These are phyloP conservation scores for Paraphaeosphaeria sporulosa DNA, from an alignment of 2,329 filamentous ascomycete genomes.

Conservation along the genomic window DNA sequence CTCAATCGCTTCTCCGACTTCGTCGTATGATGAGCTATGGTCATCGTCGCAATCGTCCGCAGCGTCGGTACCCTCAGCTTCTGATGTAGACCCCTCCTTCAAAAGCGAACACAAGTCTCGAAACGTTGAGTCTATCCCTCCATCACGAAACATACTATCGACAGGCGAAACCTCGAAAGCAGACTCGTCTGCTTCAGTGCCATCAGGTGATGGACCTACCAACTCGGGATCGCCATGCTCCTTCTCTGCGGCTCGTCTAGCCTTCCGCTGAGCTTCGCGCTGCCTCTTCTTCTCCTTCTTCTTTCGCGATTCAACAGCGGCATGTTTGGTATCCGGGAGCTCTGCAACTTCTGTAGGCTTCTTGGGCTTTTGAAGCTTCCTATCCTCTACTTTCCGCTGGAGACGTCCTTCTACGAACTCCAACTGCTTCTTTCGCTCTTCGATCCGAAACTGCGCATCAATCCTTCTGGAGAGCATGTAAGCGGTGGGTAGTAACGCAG, in stretches of 20 bases:
- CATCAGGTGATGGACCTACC: not conserved
- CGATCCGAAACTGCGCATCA: not conserved
- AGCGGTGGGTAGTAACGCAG: not conserved
- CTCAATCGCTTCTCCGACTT: not conserved
- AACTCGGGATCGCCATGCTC: not conserved
- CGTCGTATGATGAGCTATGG: not conserved
- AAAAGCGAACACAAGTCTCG: not conserved
- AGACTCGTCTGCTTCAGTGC: not conserved
- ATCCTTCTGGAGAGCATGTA: not conserved
- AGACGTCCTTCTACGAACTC: not conserved
- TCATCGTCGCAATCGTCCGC: not conserved
- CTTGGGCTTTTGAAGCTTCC: not conserved
- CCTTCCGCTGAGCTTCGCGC: conserved; percentile 29
- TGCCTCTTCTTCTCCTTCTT: conserved; percentile 37
- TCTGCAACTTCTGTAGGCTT: not conserved
- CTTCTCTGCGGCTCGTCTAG: conserved; percentile 23
- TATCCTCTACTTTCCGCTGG: not conserved
- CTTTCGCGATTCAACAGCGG: conserved; percentile 22
- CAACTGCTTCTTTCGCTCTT: not conserved
- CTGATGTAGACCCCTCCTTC: not conserved
- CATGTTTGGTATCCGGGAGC: conserved; percentile 1
- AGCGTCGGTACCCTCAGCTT: not conserved
- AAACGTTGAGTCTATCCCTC: not conserved
- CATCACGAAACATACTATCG: not conserved
- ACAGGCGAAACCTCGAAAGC: not conserved